phyloP scores from a whole-genome alignment of 2,329 filamentous ascomycete genomes.

The Septoria linicola region DNA sequence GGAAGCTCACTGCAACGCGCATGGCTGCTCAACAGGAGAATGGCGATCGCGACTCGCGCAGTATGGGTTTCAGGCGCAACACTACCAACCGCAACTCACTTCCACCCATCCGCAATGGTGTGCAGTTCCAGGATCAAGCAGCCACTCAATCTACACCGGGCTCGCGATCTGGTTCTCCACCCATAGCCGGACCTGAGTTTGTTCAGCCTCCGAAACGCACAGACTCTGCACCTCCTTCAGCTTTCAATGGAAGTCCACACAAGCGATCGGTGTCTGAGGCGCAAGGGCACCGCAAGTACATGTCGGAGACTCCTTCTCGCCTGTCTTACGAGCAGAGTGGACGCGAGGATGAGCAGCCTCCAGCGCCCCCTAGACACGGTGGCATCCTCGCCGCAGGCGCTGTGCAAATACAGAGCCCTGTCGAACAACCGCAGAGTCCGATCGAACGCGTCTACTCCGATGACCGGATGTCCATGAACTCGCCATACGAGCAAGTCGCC shows the following conservation, averaged over 20 bases:
- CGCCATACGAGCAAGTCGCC: conserved; percentile 52
- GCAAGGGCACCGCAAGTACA: conserved; percentile 45
- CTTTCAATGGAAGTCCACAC: conserved; percentile 38
- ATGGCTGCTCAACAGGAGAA: conserved; percentile 55
- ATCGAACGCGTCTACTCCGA: conserved; percentile 58
- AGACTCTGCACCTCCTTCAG: conserved; percentile 46
- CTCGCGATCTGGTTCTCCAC: conserved; percentile 47
- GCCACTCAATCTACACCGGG: conserved; percentile 46
- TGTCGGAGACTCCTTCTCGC: conserved; percentile 42
- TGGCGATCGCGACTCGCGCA: conserved; percentile 15
- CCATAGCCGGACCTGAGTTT: conserved; percentile 20
- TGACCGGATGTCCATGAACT: conserved; percentile 45
- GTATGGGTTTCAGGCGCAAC: conserved; percentile 44
- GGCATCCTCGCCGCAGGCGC: conserved; percentile 34
- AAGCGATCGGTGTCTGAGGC: conserved; percentile 52
- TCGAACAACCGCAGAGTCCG: conserved; percentile 42
- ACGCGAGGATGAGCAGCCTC: conserved; percentile 38
- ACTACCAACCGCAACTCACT: conserved; percentile 41
- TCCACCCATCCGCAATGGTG: conserved; percentile 38
- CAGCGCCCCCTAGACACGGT: conserved; percentile 45
- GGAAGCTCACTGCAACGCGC: conserved; percentile 78
- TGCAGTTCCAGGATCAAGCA: conserved; percentile 46
- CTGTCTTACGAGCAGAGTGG: conserved; percentile 40
- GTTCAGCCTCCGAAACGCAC: conserved; percentile 40
- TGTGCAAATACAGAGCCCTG: conserved; percentile 35